Conservation (phyloP, 2,329 filamentous ascomycete species). For the Apiospora rasikravindrae region DNA sequence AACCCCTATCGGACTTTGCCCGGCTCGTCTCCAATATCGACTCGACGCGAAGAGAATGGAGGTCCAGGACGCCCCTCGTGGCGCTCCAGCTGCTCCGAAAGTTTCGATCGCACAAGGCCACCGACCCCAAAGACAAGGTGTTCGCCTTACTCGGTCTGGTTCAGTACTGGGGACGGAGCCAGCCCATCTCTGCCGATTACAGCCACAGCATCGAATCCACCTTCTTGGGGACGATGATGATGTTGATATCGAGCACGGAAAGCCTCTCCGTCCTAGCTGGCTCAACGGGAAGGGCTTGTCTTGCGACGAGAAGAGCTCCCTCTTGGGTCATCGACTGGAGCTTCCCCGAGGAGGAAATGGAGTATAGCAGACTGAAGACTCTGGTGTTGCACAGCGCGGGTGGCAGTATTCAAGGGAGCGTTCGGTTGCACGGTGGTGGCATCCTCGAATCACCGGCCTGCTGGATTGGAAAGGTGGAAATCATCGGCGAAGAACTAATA, state of each 20-base stretch:
- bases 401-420: slow-evolving; percentile 22
- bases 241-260: slow-evolving; percentile 27
- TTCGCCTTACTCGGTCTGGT: slow-evolving; percentile 29
- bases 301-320: slow-evolving; percentile 16
- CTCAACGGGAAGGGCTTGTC: slow-evolving; percentile 21
- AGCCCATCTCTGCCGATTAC: slow-evolving; percentile 26
- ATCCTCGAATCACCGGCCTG: slow-evolving; percentile 27
- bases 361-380: slow-evolving; percentile 26
- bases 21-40: slow-evolving; percentile 22
- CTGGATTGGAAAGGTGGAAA: slow-evolving; percentile 25
- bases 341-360: slow-evolving; percentile 23
- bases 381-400: slow-evolving; percentile 25
- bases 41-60: background rate
- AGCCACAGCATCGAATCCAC: slow-evolving; percentile 16
- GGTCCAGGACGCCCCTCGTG: background rate
- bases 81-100: slow-evolving; percentile 24
- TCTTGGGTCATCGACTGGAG: slow-evolving; percentile 31
- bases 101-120: slow-evolving; percentile 28
- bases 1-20: background rate
- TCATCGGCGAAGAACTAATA: slow-evolving; percentile 23
- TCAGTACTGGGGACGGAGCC: slow-evolving; percentile 25
- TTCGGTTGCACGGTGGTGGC: slow-evolving; percentile 25
- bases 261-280: slow-evolving; percentile 28
- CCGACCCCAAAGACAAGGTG: slow-evolving; percentile 29
- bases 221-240: slow-evolving; percentile 24